Evolutionary conservation across 305 asterid genomes (phyloP), one percentile per base, ranked within the genome.

Genomic region (Solanum aculeatissimum): DNA sequence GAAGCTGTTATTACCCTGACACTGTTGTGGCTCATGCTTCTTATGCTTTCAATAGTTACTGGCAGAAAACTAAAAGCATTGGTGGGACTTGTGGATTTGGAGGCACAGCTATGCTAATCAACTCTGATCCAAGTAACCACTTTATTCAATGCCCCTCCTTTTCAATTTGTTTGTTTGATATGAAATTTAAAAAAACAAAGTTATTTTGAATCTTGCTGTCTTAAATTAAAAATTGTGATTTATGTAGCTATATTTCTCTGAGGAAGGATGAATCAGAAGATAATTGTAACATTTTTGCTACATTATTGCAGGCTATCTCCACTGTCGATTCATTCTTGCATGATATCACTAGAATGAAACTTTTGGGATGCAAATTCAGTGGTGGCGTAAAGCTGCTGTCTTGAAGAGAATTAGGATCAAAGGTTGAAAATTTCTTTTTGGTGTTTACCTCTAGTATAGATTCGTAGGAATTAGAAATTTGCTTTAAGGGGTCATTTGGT

Each of bases 21-120:
- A 86, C 89, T 1, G 71, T 93, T 49, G 94, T 94, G 43, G 96
- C 98, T 1, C 99, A 95, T 86, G 98, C 99, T 54, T 96, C 99
- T 3, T 94, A 91, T 71, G 98, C 98, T 40, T 96, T 95, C 89
- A 96, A 96, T 85, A 94, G 92, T 83, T 94, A 95, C 62, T 96
- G 99, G 99, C 99, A 96, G 93, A 94, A 86, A 91, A 91, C 90
- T 7, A 96, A 95, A 91, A 81, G 25, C 11, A 83, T 63, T 49
- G 98, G 99, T 10, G 99, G 98, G 9, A 90, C 88, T 74, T 96
- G 99, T 82, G 98, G 95, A 16, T 96, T 96, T 88, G 95, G 93
- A 62, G 98, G 99, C 85, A 95, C 98, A 38, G 98, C 99, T 49
- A 93, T 95, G 95, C 95, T 96, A 83, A 89, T 96, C 79, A 89